Conservation (phyloP, 768 basidiomycete species). For the Hirschioporus abietinus region DNA sequence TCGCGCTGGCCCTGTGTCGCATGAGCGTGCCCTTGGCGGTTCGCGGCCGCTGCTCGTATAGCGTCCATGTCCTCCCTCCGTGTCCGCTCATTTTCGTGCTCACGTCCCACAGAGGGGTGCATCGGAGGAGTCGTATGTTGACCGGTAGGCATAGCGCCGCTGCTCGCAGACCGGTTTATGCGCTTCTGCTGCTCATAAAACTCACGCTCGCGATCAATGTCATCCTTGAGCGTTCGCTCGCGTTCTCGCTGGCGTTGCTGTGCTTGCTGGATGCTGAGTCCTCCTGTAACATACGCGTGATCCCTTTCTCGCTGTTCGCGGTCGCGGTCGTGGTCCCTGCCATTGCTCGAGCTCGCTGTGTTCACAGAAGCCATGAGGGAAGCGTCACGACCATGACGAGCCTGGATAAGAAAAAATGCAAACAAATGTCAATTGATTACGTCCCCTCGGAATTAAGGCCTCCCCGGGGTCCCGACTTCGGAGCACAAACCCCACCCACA, state of each 20-base stretch:
- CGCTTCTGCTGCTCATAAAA: slow-evolving; percentile 17
- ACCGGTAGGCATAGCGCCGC: no score
- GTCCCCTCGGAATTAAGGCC: neutral
- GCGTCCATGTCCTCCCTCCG: slow-evolving; percentile 22
- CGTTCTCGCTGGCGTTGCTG: slow-evolving; percentile 15
- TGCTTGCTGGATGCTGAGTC: slow-evolving; percentile 16
- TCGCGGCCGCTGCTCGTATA: slow-evolving; percentile 13
- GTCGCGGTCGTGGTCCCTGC: slow-evolving; percentile 9
- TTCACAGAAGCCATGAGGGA: neutral
- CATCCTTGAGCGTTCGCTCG: slow-evolving; percentile 9
- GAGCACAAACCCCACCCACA: neutral
- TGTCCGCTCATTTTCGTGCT: slow-evolving; percentile 24
- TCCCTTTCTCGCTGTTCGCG: slow-evolving; percentile 1
- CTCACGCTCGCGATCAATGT: slow-evolving; percentile 21
- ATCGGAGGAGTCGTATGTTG: neutral
- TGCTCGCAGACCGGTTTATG: neutral
- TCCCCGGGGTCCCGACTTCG: neutral
- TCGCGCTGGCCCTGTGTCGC: slow-evolving; percentile 12
- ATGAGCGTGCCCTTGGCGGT: neutral
- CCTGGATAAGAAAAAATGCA: neutral
- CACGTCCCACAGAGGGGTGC: slow-evolving; percentile 14
- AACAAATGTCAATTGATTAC: slow-evolving; percentile 1
- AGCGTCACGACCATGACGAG: slow-evolving; percentile 2
- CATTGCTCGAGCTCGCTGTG: slow-evolving; percentile 12
- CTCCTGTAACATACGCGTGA: neutral